Evolutionary conservation across 163 green algal species (phyloP).

Genomic region (Prototheca cutis): DNA sequence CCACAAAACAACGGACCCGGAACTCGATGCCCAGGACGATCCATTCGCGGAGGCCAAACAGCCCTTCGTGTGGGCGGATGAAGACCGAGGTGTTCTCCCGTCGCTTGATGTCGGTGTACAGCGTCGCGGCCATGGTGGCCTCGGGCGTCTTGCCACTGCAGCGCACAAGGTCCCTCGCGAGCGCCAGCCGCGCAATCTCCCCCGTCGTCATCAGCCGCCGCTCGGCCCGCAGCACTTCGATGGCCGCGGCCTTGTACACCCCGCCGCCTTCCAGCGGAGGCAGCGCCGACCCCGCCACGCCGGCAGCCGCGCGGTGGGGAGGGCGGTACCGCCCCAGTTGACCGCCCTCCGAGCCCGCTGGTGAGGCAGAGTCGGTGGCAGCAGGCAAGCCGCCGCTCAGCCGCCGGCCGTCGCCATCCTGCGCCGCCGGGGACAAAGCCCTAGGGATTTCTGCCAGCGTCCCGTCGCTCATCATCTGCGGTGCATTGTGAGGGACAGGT

Average conservation of each 20-base stretch:
- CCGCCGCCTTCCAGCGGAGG: conserved; percentile 27
- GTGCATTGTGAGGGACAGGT: too few relatives aligned
- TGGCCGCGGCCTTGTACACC: conserved; percentile 56
- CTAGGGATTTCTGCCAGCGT: too few relatives aligned
- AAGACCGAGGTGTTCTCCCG: conserved; percentile 45
- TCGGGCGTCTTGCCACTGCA: conserved; percentile 63
- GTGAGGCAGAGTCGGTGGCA: too few relatives aligned
- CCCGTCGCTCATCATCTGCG: too few relatives aligned
- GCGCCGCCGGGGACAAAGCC: too few relatives aligned
- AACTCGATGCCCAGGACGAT: conserved; percentile 18
- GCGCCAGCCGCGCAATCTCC: conserved; percentile 53
- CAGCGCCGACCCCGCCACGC: not conserved
- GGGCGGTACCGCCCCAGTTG: too few relatives aligned
- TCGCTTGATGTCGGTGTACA: conserved; percentile 71
- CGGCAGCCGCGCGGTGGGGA: not conserved
- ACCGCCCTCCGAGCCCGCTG: too few relatives aligned
- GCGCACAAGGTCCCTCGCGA: conserved; percentile 43
- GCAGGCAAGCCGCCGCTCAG: too few relatives aligned
- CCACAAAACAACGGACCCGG: too few relatives aligned
- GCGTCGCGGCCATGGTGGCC: conserved; percentile 66
- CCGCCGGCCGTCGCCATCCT: too few relatives aligned
- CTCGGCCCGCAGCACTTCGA: conserved; percentile 41
- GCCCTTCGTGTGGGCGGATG: conserved; percentile 42
- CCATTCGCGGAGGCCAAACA: conserved; percentile 53
- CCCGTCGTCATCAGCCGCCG: conserved; percentile 52